phyloP scores from a whole-genome alignment of 2,329 filamentous ascomycete genomes.

The Fusarium sp. region DNA sequence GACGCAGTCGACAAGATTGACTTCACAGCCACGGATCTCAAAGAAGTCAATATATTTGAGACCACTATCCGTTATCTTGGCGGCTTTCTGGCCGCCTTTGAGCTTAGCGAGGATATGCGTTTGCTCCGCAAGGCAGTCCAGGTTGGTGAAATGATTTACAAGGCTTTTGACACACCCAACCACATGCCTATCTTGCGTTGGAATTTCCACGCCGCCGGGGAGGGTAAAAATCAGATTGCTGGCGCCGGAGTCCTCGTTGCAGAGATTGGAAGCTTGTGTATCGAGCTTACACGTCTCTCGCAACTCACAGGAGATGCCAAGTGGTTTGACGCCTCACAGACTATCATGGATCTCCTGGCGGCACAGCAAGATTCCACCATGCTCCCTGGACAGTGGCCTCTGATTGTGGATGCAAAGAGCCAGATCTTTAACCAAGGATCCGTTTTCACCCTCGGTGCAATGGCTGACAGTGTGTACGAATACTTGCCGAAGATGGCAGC shows the following conservation, averaged over 20 bases:
- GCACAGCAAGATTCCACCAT: constrained; percentile 72
- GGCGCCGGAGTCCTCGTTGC: constrained; percentile 58
- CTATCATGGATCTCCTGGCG: constrained; percentile 75
- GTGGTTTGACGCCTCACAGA: constrained; percentile 78
- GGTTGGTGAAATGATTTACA: constrained; percentile 72
- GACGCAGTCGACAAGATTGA: constrained; percentile 68
- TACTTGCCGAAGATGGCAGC: constrained; percentile 91
- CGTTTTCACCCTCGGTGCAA: constrained; percentile 62
- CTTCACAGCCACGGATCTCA: constrained; percentile 64
- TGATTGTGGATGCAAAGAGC: constrained; percentile 41
- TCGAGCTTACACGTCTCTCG: constrained; percentile 79
- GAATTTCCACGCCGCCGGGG: constrained; percentile 55
- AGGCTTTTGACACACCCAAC: constrained; percentile 75
- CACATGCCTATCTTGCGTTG: constrained; percentile 69
- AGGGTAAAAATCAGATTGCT: constrained; percentile 44
- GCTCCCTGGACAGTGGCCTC: constrained; percentile 80
- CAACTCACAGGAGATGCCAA: constrained; percentile 79
- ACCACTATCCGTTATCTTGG: constrained; percentile 79
- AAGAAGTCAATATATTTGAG: constrained; percentile 74
- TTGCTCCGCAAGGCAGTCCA: constrained; percentile 72
- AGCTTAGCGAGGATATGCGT: constrained; percentile 68
- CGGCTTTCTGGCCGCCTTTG: constrained; percentile 76
- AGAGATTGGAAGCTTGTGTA: constrained; percentile 71
- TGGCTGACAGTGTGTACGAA: constrained; percentile 74
- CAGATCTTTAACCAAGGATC: constrained; percentile 39